phyloP scores from a whole-genome alignment of 2,329 filamentous ascomycete genomes.

The Diaporthe longicolla region DNA sequence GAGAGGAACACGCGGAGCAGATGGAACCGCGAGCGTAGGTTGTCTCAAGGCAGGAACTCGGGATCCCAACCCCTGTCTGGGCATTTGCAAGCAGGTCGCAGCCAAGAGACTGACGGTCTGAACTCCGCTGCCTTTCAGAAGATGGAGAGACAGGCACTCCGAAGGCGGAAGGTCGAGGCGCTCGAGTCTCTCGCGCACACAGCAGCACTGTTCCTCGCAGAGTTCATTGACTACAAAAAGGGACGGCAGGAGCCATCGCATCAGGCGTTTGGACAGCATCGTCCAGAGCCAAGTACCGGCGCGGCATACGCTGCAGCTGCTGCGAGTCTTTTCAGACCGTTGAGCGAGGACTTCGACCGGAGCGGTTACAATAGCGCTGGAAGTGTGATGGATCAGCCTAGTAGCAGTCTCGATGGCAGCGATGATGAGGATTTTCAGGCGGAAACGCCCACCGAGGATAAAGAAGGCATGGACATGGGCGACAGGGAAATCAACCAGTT shows the following conservation, averaged over 20 bases:
- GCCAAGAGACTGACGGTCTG: neutral
- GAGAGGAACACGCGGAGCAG: neutral
- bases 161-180: slow-evolving; percentile 40
- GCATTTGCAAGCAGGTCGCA: neutral
- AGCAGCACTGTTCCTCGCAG: slow-evolving; percentile 38
- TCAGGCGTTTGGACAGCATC: neutral
- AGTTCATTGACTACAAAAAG: slow-evolving; percentile 33
- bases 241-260: neutral
- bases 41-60: neutral
- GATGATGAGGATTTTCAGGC: slow-evolving; percentile 11
- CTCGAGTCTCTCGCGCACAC: slow-evolving; percentile 41
- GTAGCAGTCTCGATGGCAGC: neutral
- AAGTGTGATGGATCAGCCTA: neutral
- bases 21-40: neutral
- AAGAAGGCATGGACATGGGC: neutral
- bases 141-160: slow-evolving; percentile 37
- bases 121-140: slow-evolving; percentile 20
- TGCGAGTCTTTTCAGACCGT: neutral
- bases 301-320: slow-evolving; percentile 25
- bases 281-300: neutral
- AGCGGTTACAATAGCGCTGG: neutral
- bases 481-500: neutral
- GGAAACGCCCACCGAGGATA: neutral
- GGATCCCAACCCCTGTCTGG: neutral
- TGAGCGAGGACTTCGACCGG: neutral